These are phyloP conservation scores for Amphichorda felina DNA, from an alignment of 2,329 filamentous ascomycete species.

Conservation along the genomic window DNA sequence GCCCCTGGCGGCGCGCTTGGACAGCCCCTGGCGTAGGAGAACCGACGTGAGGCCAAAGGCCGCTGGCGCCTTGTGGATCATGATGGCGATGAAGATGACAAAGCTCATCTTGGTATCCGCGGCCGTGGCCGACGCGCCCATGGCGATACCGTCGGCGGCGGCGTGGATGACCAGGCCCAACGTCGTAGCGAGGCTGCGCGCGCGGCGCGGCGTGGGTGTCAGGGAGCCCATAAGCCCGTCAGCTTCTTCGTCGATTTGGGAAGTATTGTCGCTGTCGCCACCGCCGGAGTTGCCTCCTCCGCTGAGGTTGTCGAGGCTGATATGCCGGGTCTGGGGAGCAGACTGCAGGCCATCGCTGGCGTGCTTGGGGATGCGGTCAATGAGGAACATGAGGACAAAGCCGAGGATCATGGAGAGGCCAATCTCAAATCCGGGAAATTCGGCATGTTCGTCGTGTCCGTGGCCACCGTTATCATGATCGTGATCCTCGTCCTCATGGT, in stretches of 20 bases:
- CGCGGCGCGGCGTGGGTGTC: conserved; percentile 43
- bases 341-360: conserved; percentile 52
- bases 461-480: too few relatives aligned
- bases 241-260: conserved; percentile 36
- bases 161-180: conserved; percentile 94
- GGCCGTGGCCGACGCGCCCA: conserved; percentile 77
- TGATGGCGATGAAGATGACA: conserved; percentile 90
- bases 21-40: conserved; percentile 79
- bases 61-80: conserved; percentile 94
- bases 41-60: conserved; percentile 91
- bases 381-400: conserved; percentile 93
- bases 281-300: conserved; percentile 12
- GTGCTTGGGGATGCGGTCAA: conserved; percentile 74
- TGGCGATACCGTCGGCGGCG: conserved; percentile 86
- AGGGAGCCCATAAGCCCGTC: conserved; percentile 48
- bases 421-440: conserved; percentile 62
- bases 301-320: conserved; percentile 72
- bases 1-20: conserved; percentile 70
- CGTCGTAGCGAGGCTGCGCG: conserved; percentile 67
- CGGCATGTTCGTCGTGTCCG: conserved; percentile 13
- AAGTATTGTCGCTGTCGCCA: not conserved
- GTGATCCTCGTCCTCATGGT: conserved; percentile 7
- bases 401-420: conserved; percentile 78
- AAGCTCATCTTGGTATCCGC: conserved; percentile 67
- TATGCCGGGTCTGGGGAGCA: conserved; percentile 63